Base-by-base conservation (phyloP, 2,329 filamentous ascomycete genomes). In the Aspergillus candidus region DNA sequence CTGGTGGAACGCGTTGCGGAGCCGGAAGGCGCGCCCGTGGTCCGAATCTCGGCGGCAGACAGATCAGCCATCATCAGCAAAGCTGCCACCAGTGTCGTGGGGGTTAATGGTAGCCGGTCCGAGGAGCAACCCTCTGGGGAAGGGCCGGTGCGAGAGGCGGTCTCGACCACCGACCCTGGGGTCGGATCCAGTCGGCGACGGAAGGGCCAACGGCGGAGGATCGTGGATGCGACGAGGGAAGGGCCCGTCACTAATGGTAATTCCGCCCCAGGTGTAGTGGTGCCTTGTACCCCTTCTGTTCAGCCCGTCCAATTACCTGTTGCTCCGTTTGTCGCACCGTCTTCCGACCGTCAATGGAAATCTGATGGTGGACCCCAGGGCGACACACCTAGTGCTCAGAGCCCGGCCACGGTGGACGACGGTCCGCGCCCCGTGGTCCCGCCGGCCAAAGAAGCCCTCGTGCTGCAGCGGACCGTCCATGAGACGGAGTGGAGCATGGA, bases 1-100 rank as follows among this genome's bases (percentile, higher is more conserved):
- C 75, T 98, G 35, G 78, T 90, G 4, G 90, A 96, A 40, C 82
- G 90, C 37, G 86, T 77, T 10, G 84, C 86, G 2, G 83, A 94
- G 55, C 80, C 83, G 13, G 78, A 85, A 18, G 82, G 79, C 32
- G 82, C 89, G 7, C 88, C 89, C 0, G 83, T 94, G 12, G 78
- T 94, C 46, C 88, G 84, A 62, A 80, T 84, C 11, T 73, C 76
- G 18, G 73, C 76, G 4, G 76, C 80, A 11, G 83, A 87, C 54
- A 72, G 75, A 46, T 74, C 78, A 4, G 74, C 83, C 3, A 76
- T 86, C 48, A 78, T 87, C 12, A 82, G 80, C 68, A 88, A 86
- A 56, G 77, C 82, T 15, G 70, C 80, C 22, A 47, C 43, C 38
- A 29, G 40, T 44, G 47, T 52, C 43, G 44, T 44, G 27, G 55